Percentiles rank a stretch among this genome's conserved stretches.
phyloP scores from a whole-genome alignment of 345 rosid genomes.

The Populus deltoides region DNA sequence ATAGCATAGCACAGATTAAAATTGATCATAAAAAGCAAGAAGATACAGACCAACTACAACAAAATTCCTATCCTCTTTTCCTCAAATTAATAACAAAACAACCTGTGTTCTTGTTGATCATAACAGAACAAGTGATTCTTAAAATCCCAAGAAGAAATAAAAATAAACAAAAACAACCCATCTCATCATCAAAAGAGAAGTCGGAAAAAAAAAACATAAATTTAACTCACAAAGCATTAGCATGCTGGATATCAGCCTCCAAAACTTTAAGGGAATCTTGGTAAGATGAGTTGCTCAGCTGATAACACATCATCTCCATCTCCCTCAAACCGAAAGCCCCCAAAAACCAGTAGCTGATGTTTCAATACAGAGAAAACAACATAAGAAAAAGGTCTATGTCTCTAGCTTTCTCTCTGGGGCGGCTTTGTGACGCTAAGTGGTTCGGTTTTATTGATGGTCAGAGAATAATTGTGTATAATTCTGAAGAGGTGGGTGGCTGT shows the following conservation, averaged over 20 bases:
- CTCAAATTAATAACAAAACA: constrained; percentile 8
- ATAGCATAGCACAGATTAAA: constrained; percentile 1
- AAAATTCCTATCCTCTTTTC: neutral
- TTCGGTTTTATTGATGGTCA: constrained; percentile 14
- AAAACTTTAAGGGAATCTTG: constrained; percentile 73
- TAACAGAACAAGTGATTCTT: neutral
- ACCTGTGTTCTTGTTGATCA: constrained; percentile 1
- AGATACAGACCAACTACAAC: neutral
- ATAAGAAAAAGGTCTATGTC: neutral
- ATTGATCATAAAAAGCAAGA: neutral
- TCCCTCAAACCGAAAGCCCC: neutral
- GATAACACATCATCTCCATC: constrained; percentile 29
- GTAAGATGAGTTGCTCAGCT: constrained; percentile 30
- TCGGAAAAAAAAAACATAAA: neutral
- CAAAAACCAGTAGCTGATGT: neutral
- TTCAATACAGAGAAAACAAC: neutral
- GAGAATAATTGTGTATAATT: constrained; percentile 7
- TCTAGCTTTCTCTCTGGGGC: constrained; percentile 8
- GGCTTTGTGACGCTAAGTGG: constrained; percentile 10
- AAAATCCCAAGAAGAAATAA: constrained; percentile 1
- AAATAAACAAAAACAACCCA: neutral
- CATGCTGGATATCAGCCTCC: constrained; percentile 86
- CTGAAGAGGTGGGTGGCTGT: neutral
- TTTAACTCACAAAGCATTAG: constrained; percentile 76
- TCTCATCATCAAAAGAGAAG: constrained; percentile 7